phyloP scores from a whole-genome alignment of 495 filamentous ascomycete species.

The Elasticomyces elasticus region DNA sequence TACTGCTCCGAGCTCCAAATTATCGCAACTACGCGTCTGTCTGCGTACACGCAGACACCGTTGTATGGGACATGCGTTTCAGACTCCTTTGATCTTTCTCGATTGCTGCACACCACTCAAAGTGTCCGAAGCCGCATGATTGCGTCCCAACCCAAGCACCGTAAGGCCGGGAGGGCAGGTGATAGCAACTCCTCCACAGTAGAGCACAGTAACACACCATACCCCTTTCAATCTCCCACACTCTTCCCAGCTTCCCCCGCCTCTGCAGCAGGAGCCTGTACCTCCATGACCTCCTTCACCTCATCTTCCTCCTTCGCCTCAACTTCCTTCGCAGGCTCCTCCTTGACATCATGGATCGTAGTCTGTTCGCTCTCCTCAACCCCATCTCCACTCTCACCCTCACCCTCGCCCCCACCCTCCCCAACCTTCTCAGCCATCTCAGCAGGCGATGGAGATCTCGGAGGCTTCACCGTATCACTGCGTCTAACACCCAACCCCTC shows the following conservation, averaged over 20 bases:
- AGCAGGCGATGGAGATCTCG: not conserved
- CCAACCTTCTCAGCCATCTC: not conserved
- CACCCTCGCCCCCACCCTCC: not conserved
- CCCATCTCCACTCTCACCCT: not conserved
- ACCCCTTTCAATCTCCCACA: constrained; percentile 7
- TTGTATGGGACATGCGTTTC: too few species aligned
- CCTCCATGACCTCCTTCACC: constrained; percentile 1
- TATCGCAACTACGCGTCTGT: too few species aligned
- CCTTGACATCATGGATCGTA: not conserved
- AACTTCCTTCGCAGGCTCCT: not conserved
- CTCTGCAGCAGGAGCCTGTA: constrained; percentile 1
- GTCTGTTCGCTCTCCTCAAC: not conserved
- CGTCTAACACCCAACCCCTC: not conserved
- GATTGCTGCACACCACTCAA: too few species aligned
- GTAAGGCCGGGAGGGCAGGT: too few species aligned
- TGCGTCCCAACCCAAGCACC: too few species aligned
- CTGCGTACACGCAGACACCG: too few species aligned
- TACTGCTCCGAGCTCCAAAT: too few species aligned
- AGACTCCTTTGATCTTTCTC: too few species aligned
- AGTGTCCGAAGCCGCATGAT: too few species aligned
- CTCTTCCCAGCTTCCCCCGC: constrained; percentile 10
- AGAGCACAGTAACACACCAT: too few species aligned
- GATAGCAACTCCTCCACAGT: too few species aligned
- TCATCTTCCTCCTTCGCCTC: not conserved
- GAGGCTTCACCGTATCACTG: not conserved